Evolutionary conservation across 495 filamentous ascomycete genomes (phyloP).

Genomic region (Neurospora sublineolata): DNA sequence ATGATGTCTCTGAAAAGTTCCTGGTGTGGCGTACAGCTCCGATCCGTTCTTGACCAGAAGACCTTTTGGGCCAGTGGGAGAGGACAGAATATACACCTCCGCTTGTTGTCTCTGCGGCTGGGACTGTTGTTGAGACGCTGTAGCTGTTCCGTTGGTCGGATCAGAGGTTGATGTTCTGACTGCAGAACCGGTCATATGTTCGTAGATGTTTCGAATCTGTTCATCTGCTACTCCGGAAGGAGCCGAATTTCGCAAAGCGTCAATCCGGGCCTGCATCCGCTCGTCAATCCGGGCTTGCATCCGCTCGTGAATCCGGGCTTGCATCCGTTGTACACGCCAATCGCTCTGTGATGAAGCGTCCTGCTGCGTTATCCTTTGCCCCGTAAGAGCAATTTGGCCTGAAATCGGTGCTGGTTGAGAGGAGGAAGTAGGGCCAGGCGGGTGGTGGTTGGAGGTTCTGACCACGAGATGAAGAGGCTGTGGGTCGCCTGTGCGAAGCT

Average conservation of each 20-base stretch:
- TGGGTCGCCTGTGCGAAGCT: slow-evolving; percentile 36
- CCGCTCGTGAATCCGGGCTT: too few relatives aligned
- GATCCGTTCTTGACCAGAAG: slow-evolving; percentile 38
- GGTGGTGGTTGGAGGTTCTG: slow-evolving; percentile 22
- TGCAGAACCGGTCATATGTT: neutral
- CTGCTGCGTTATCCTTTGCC: neutral
- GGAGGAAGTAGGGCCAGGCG: slow-evolving; percentile 9
- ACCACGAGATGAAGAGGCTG: slow-evolving; percentile 57
- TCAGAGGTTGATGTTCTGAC: neutral
- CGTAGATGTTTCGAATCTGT: neutral
- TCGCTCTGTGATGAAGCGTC: neutral
- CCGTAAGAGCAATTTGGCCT: slow-evolving; percentile 1
- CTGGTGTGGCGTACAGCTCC: slow-evolving; percentile 35
- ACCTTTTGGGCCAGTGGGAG: slow-evolving; percentile 48
- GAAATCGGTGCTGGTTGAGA: slow-evolving; percentile 9
- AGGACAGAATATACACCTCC: slow-evolving; percentile 50
- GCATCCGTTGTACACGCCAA: neutral
- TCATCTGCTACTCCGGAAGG: neutral
- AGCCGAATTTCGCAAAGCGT: neutral
- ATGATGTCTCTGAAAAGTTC: slow-evolving; percentile 1
- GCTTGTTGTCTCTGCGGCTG: slow-evolving; percentile 13
- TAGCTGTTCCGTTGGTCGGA: neutral
- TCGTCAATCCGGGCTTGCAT: too few relatives aligned
- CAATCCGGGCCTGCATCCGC: neutral
- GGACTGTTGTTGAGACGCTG: slow-evolving; percentile 7